A percentile compares a stretch with the other conserved stretches of the same genome.
Evolutionary conservation across 2,329 filamentous ascomycete genomes (phyloP).

Genomic region (Aspergillus sp.): DNA sequence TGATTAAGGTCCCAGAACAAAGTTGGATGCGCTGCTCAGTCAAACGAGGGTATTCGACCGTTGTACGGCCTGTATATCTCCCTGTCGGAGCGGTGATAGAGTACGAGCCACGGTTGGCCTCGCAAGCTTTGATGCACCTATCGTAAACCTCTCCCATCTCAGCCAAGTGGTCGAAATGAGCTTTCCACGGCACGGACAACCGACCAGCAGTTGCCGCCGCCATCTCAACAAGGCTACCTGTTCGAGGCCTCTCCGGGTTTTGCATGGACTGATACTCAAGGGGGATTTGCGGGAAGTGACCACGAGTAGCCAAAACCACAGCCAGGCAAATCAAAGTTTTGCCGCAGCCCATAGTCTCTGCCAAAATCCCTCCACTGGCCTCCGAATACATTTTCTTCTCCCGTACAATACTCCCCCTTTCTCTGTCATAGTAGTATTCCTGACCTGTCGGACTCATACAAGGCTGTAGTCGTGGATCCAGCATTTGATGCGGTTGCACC

Average conservation of each 20-base stretch:
- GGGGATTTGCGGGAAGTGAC: constrained; percentile 66
- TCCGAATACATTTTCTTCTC: constrained; percentile 74
- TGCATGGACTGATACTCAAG: constrained; percentile 55
- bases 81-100: constrained; percentile 50
- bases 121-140: constrained; percentile 57
- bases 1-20: constrained; percentile 69
- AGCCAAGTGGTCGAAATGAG: constrained; percentile 57
- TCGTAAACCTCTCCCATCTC: constrained; percentile 52
- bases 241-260: constrained; percentile 44
- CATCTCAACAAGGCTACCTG: constrained; percentile 72
- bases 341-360: constrained; percentile 59
- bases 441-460: constrained; percentile 61
- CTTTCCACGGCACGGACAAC: constrained; percentile 68
- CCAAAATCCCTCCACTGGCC: constrained; percentile 64
- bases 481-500: constrained; percentile 58
- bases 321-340: constrained; percentile 87
- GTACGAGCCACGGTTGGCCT: constrained; percentile 61
- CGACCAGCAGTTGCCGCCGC: constrained; percentile 68
- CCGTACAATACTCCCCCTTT: constrained; percentile 60
- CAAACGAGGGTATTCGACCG: constrained; percentile 39
- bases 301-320: constrained; percentile 72
- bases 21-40: constrained; percentile 56
- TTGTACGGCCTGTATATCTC: constrained; percentile 41
- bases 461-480: constrained; percentile 72
- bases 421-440: constrained; percentile 69